Percentiles rank a stretch among this genome's conserved stretches.
Evolutionary conservation across 306 rosid genomes (phyloP).

Genomic region (Dicorynia guianensis): DNA sequence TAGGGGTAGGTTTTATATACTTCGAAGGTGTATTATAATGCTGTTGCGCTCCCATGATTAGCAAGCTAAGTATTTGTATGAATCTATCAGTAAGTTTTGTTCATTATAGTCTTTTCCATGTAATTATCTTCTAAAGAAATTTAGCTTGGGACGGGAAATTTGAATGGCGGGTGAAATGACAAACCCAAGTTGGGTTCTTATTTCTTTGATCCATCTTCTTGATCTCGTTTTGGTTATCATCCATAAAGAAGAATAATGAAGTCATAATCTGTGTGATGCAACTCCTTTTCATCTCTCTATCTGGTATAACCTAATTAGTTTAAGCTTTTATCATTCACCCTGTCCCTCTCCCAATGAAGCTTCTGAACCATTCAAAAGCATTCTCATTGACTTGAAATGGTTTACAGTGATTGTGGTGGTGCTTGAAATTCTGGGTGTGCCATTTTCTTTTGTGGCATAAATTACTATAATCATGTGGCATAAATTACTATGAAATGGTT

Average conservation of each 20-base stretch:
- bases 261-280: not conserved
- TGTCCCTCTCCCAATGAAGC: conserved; percentile 10
- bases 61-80: conserved; percentile 3
- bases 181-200: conserved; percentile 11
- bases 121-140: conserved; percentile 28
- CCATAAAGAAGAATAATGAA: conserved; percentile 11
- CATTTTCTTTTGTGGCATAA: not conserved
- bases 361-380: conserved; percentile 1
- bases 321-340: too few relatives aligned
- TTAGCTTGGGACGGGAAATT: not conserved
- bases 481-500: not conserved
- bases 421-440: not conserved
- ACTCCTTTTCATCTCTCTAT: too few relatives aligned
- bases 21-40: conserved; percentile 59
- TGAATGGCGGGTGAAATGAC: conserved; percentile 3
- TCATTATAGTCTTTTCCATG: conserved; percentile 4
- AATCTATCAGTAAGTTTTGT: not conserved
- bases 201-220: not conserved
- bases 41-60: conserved; percentile 52
- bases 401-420: not conserved
- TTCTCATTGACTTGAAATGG: not conserved
- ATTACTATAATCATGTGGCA: not conserved
- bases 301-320: too few relatives aligned
- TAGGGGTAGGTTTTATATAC: conserved; percentile 63
- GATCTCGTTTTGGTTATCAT: not conserved